A percentile compares a stretch with the other conserved stretches of the same genome.
Evolutionary conservation across 108 stramenopile species (phyloP).

Genomic region (Mayamaea pseudoterrestris): DNA sequence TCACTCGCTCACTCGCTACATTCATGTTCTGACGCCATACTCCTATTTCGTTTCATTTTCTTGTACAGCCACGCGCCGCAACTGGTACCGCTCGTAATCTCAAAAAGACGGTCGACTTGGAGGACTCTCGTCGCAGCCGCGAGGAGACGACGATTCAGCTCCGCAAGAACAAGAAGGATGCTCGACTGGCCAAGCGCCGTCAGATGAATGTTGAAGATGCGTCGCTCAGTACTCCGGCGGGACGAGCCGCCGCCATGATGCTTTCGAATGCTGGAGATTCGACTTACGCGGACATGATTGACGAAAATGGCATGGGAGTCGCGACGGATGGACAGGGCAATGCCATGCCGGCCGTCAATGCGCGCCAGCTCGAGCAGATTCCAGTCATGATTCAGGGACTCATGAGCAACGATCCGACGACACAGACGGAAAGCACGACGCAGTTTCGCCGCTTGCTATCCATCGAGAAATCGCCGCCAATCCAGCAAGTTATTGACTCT

Average conservation of each 20-base stretch:
- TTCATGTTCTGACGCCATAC: no score
- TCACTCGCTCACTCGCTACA: no score
- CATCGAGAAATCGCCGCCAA: constrained; percentile 97
- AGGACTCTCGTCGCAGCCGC: constrained; percentile 86
- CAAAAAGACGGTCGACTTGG: constrained; percentile 90
- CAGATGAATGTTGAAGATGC: constrained; percentile 47
- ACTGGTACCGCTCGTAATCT: constrained; percentile 72
- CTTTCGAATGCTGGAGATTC: constrained; percentile 51
- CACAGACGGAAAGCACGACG: constrained; percentile 85
- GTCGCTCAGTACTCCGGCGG: constrained; percentile 44
- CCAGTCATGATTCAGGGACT: constrained; percentile 87
- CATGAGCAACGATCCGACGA: constrained; percentile 72
- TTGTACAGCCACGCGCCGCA: constrained; percentile 20
- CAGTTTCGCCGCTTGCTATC: constrained; percentile 90
- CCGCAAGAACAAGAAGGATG: constrained; percentile 95
- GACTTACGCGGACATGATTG: constrained; percentile 30
- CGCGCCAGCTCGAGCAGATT: constrained; percentile 64
- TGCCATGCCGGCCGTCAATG: constrained; percentile 11
- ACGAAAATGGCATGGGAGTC: constrained; percentile 1
- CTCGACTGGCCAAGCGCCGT: constrained; percentile 88
- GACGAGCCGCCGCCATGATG: constrained; percentile 65
- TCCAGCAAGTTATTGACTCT: constrained; percentile 93
- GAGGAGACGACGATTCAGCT: constrained; percentile 96
- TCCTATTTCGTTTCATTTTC: constrained; percentile 3
- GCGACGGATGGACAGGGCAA: background rate